Base-by-base conservation (phyloP, 192 early-diverging fungal genomes). In the Oehlia diaphana region DNA sequence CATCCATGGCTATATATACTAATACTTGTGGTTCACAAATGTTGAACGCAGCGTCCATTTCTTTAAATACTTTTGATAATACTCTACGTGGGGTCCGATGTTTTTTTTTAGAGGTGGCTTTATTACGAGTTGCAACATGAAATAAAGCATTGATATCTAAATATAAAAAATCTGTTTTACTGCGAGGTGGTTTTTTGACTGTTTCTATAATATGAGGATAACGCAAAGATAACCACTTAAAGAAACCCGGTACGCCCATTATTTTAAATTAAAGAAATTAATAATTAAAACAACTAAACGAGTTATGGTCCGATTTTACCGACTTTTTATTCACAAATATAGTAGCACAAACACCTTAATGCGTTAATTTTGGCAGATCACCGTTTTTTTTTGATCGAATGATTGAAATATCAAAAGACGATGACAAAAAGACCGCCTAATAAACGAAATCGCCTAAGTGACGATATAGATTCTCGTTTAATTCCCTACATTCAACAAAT, bases 1-100 rank as follows among this genome's bases (percentile, higher is more conserved):
- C 77, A 70, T 78, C 77, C 77, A 78, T 78, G 2, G 77, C 67
- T 70, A 78, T 78, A 70, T 78, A 78, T 70, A 78, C 49, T 8
- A 78, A 37, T 3, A 63, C 16, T 62, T 68, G 14, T 21, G 77
- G 77, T 9, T 78, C 31, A 23, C 21, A 70, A 31, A 62, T 16
- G 31, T 62, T 62, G 26, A 78, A 66, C 4, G 67, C 67, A n/a
- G 19, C 19, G 31, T 78, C 77, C 67, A 78, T 70, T 78, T 78
- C 33, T 37, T 37, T n/a, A 70, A 78, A 78, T 28, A 78, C 65
- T 66, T 35, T 78, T 50, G 66, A 12, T 49, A 78, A 78, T 67
- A 78, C 69, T 14, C 35, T 16, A 37, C 44, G 53, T 9, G 76
- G 44, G 13, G 76, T 67, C n/a, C 14, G 14, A 19, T 13, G 33